Percentiles rank a stretch among this genome's conserved stretches.
Evolutionary conservation across 805 yeast species (phyloP).

Genomic region (Saturnispora quitensis): DNA sequence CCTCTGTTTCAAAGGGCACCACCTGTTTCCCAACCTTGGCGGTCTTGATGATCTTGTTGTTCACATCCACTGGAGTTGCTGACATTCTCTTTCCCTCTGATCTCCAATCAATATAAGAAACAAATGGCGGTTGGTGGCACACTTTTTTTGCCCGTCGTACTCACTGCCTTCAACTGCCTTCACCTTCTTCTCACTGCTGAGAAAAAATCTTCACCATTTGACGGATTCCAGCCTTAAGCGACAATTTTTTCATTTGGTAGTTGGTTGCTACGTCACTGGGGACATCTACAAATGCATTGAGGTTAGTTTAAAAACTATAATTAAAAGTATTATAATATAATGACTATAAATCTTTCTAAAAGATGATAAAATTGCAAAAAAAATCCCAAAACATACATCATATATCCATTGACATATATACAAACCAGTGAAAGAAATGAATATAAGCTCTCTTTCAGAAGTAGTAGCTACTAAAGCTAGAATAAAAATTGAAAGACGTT

Average conservation of each 20-base stretch:
- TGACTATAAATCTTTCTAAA: neutral
- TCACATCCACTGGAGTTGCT: neutral
- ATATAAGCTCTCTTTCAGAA: neutral
- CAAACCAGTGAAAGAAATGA: neutral
- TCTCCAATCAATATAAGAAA: neutral
- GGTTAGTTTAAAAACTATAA: too few species aligned
- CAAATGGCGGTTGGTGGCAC: neutral
- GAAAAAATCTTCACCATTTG: neutral
- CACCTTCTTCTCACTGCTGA: neutral
- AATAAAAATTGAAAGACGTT: neutral
- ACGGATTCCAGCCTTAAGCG: neutral
- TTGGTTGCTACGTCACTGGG: too few species aligned
- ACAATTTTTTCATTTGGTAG: neutral
- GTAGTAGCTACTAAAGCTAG: neutral
- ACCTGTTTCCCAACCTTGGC: constrained; percentile 12
- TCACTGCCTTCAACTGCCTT: neutral
- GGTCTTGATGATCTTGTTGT: neutral
- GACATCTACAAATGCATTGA: neutral
- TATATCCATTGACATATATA: neutral
- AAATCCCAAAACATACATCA: neutral
- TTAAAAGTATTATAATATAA: neutral
- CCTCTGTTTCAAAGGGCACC: constrained; percentile 16
- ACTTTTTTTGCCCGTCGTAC: neutral
- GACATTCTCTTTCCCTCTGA: neutral
- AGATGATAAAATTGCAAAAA: neutral